Percentiles rank a stretch among this genome's conserved stretches.
Evolutionary conservation across 345 rosid species (phyloP).

Genomic region (Ceriops zippeliana): DNA sequence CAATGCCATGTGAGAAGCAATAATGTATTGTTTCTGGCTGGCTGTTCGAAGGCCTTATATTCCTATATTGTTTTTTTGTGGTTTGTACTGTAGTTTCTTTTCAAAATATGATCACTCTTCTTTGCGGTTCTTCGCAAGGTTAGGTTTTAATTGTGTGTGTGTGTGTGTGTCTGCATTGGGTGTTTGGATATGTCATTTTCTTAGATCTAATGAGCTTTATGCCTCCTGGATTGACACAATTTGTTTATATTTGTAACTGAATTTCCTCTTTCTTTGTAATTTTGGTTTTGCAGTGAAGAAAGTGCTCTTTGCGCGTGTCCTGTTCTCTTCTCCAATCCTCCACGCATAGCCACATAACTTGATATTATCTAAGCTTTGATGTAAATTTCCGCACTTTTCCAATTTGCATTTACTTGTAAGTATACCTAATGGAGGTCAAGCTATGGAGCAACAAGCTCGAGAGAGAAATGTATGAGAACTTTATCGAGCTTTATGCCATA

Average conservation of each 20-base stretch:
- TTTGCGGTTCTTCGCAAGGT: no score
- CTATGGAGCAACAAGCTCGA: conserved; percentile 96
- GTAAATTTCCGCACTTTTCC: not conserved
- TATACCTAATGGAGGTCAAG: conserved; percentile 74
- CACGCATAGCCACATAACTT: conserved; percentile 2
- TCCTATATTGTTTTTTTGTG: no score
- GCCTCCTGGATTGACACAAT: not conserved
- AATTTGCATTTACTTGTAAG: not conserved
- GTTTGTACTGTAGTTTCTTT: no score
- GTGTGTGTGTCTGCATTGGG: no score
- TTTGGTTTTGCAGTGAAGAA: conserved; percentile 35
- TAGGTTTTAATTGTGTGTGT: no score
- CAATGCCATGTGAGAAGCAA: no score
- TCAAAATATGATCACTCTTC: no score
- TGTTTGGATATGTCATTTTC: no score
- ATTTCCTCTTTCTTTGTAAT: not conserved
- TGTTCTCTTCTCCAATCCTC: conserved; percentile 85
- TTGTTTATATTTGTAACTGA: not conserved
- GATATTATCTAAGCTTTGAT: conserved; percentile 1
- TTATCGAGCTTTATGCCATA: conserved; percentile 91
- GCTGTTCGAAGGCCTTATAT: no score
- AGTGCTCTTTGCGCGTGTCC: conserved; percentile 89
- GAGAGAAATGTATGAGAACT: conserved; percentile 96
- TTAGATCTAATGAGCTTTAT: no score
- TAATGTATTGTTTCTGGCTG: no score